phyloP scores from a whole-genome alignment of 371 early-diverging fungal species.

The Mortierella sp. region DNA sequence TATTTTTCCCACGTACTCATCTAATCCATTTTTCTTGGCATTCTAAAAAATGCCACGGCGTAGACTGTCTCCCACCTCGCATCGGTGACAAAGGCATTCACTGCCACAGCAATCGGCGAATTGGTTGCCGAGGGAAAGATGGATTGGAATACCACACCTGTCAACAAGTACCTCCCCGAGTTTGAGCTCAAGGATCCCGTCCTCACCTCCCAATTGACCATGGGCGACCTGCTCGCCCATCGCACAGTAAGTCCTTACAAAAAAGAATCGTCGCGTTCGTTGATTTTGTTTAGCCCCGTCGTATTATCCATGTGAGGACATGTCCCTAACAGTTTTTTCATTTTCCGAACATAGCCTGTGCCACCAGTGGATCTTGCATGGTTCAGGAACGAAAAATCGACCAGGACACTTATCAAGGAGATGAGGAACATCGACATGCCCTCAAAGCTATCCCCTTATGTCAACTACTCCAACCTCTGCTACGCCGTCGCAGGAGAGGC shows the following conservation, averaged over 20 bases:
- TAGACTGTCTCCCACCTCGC: conserved; percentile 20
- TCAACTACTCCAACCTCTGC: conserved; percentile 18
- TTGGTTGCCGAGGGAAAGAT: conserved; percentile 32
- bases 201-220: conserved; percentile 19
- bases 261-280: not conserved
- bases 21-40: not conserved
- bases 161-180: conserved; percentile 27
- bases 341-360: not conserved
- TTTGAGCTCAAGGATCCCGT: conserved; percentile 20
- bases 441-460: not conserved
- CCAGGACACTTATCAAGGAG: conserved; percentile 11
- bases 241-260: conserved; percentile 10
- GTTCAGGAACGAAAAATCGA: conserved; percentile 2
- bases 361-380: conserved; percentile 11
- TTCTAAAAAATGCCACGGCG: not conserved
- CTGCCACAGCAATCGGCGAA: conserved; percentile 23
- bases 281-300: not conserved
- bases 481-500: conserved; percentile 24
- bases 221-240: conserved; percentile 25
- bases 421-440: conserved; percentile 2
- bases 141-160: conserved; percentile 24
- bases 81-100: conserved; percentile 26
- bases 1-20: not conserved
- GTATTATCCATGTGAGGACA: not conserved
- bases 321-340: not conserved